A percentile compares a stretch with the other conserved stretches of the same genome.
phyloP scores from a whole-genome alignment of 148 eudicot species.

The Spergularia marina region DNA sequence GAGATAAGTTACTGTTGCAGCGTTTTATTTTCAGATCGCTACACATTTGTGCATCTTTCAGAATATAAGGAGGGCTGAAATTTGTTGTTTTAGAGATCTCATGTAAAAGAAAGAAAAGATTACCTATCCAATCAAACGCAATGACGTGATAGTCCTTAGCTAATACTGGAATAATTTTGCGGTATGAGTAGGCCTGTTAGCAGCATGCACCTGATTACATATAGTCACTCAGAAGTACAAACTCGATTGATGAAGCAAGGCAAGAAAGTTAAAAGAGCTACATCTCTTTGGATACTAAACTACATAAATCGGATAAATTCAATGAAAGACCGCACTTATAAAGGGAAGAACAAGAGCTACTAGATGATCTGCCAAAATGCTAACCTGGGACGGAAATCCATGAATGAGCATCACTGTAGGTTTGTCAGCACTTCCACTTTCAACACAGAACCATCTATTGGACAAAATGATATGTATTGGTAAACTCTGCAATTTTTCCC shows the following conservation, averaged over 20 bases:
- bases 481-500: slow-evolving; percentile 73
- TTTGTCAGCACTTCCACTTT: slow-evolving; percentile 72
- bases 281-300: not conserved
- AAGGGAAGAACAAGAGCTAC: not conserved
- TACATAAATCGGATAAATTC: not conserved
- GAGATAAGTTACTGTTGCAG: not conserved
- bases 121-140: slow-evolving; percentile 98
- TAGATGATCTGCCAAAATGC: slow-evolving; percentile 1
- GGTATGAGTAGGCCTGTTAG: slow-evolving; percentile 91
- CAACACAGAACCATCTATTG: slow-evolving; percentile 98
- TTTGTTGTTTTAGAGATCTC: not conserved
- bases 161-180: slow-evolving; percentile 77
- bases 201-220: slow-evolving; percentile 32
- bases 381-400: slow-evolving; percentile 98
- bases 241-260: not conserved
- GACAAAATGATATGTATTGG: slow-evolving; percentile 52
- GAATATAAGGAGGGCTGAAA: not conserved
- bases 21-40: not conserved
- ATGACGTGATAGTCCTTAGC: slow-evolving; percentile 77
- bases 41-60: not conserved
- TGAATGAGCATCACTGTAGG: slow-evolving; percentile 77
- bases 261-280: not conserved
- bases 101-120: slow-evolving; percentile 12
- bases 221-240: slow-evolving; percentile 14
- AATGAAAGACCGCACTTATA: not conserved